These are phyloP conservation scores for Ascochyta fabae DNA, from an alignment of 2,329 filamentous ascomycete genomes.

Conservation along the genomic window DNA sequence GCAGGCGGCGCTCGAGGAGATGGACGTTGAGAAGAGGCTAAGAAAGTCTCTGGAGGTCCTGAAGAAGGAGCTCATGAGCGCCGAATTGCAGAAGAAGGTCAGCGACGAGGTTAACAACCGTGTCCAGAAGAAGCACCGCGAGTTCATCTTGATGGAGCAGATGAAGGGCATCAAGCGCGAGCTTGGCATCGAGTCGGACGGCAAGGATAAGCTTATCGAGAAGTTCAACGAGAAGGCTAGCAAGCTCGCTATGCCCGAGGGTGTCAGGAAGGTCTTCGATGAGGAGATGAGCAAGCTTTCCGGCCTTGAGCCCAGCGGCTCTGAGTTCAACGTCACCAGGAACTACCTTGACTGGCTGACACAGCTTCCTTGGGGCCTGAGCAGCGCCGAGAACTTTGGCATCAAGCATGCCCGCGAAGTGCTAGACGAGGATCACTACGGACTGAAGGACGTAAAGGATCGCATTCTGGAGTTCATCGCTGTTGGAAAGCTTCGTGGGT, in stretches of 20 bases:
- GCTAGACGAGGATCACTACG: conserved; percentile 95
- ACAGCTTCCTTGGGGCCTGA: conserved; percentile 95
- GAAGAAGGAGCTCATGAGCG: conserved; percentile 99
- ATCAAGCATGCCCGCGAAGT: conserved; percentile 91
- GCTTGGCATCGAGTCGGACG: conserved; percentile 94
- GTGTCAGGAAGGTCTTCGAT: conserved; percentile 96
- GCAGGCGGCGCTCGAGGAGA: conserved; percentile 85
- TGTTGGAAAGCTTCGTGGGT: conserved; percentile 94
- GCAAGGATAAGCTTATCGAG: conserved; percentile 97
- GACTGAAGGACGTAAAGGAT: conserved; percentile 97
- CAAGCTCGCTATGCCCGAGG: conserved; percentile 95
- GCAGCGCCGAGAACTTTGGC: conserved; percentile 94
- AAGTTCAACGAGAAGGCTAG: conserved; percentile 95
- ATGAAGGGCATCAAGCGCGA: conserved; percentile 98
- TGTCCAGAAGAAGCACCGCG: conserved; percentile 94
- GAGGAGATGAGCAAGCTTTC: conserved; percentile 97
- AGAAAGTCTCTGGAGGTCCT: conserved; percentile 89
- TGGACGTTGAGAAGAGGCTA: conserved; percentile 91
- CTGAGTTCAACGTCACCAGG: conserved; percentile 96
- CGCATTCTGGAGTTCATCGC: conserved; percentile 98
- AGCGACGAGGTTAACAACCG: conserved; percentile 97
- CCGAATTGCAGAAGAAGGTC: conserved; percentile 95
- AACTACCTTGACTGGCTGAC: conserved; percentile 99
- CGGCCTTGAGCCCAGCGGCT: conserved; percentile 92
- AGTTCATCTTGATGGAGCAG: conserved; percentile 99